phyloP scores from a whole-genome alignment of 805 yeast species.

The Isabelozyma pseudorhagii region DNA sequence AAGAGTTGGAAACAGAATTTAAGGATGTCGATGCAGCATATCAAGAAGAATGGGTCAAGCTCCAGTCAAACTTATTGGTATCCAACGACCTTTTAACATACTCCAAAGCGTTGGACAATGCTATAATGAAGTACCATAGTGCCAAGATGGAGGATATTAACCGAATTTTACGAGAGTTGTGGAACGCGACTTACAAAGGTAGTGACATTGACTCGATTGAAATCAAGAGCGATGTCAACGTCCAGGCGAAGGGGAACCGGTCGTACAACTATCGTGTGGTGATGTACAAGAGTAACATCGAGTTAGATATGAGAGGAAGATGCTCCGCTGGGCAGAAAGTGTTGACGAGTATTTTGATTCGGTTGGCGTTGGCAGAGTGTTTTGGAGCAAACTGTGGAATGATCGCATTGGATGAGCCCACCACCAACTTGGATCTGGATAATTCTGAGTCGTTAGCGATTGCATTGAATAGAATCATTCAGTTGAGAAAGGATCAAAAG shows the following conservation, averaged over 20 bases:
- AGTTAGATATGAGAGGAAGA: constrained; percentile 95
- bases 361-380: constrained; percentile 91
- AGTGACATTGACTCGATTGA: constrained; percentile 91
- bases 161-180: constrained; percentile 79
- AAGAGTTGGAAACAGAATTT: constrained; percentile 70
- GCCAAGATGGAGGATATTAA: constrained; percentile 92
- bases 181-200: constrained; percentile 94
- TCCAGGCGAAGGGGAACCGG: constrained; percentile 49
- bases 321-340: constrained; percentile 99
- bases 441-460: constrained; percentile 85
- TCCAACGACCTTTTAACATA: constrained; percentile 80
- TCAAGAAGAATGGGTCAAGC: constrained; percentile 66
- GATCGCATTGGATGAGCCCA: constrained; percentile 96
- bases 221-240: constrained; percentile 74
- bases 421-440: constrained; percentile 89
- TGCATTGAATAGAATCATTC: constrained; percentile 73
- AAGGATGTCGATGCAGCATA: constrained; percentile 61
- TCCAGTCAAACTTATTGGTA: constrained; percentile 72
- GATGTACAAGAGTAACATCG: constrained; percentile 89
- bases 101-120: constrained; percentile 82
- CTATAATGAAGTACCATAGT: constrained; percentile 90
- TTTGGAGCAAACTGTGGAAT: constrained; percentile 95
- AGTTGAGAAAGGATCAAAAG: constrained; percentile 67
- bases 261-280: constrained; percentile 91
- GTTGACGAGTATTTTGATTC: constrained; percentile 83